These are phyloP conservation scores for Neonectria coccinea DNA, from an alignment of 2,329 filamentous ascomycete species.

Conservation along the genomic window DNA sequence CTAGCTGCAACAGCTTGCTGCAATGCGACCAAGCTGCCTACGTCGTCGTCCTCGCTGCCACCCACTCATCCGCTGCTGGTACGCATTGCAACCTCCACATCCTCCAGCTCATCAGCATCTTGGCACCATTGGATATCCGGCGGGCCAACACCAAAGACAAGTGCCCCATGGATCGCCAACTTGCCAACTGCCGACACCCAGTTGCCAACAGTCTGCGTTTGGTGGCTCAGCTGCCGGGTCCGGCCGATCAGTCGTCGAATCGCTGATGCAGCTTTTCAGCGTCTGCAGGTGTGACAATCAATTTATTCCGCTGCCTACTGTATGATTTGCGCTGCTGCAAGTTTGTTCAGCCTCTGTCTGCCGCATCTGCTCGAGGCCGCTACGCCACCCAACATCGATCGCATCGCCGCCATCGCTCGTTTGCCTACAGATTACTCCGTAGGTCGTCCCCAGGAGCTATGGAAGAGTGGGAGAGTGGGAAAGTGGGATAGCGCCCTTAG, in stretches of 20 bases:
- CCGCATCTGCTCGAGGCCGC: not conserved
- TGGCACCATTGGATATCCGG: slow-evolving; percentile 7
- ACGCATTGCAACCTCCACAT: slow-evolving; percentile 18
- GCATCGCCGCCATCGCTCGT: slow-evolving; percentile 10
- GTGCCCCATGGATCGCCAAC: slow-evolving; percentile 12
- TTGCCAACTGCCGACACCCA: slow-evolving; percentile 20
- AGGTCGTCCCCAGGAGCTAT: slow-evolving; percentile 2
- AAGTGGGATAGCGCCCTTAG: slow-evolving; percentile 4
- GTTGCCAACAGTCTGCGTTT: slow-evolving; percentile 6
- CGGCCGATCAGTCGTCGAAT: slow-evolving; percentile 22
- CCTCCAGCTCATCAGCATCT: slow-evolving; percentile 10
- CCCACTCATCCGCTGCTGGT: slow-evolving; percentile 4
- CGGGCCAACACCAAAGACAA: slow-evolving; percentile 4
- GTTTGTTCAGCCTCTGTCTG: slow-evolving; percentile 6
- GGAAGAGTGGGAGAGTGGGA: slow-evolving; percentile 17
- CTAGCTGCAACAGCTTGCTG: slow-evolving; percentile 30
- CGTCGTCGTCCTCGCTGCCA: slow-evolving; percentile 17
- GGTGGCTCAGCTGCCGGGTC: slow-evolving; percentile 9
- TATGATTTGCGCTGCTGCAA: slow-evolving; percentile 23
- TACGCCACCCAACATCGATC: slow-evolving; percentile 10
- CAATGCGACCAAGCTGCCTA: slow-evolving; percentile 30
- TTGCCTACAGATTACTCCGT: not conserved
- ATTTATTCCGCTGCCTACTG: slow-evolving; percentile 10
- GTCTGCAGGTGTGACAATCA: slow-evolving; percentile 12
- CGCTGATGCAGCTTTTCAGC: slow-evolving; percentile 10